Evolutionary conservation across 352 stramenopile species (phyloP), one percentile per base, ranked within the genome.

Genomic region (Phytophthora syringae): DNA sequence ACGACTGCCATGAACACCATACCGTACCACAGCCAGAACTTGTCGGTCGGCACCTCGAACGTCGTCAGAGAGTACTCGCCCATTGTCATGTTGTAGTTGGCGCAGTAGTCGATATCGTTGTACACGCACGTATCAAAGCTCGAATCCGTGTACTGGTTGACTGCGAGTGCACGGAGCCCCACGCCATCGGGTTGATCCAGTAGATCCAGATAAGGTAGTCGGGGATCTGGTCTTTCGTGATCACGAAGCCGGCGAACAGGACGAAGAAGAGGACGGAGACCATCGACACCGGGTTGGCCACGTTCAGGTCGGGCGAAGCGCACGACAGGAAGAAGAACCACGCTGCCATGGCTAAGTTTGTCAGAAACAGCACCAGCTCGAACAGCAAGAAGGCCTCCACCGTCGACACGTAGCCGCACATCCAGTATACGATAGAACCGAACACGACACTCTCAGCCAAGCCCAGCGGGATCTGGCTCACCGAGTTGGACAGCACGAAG

Each of bases 401-500:
- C 0, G 63, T 56, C 1, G 36, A 21, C 12, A 71, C 59, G 30
- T 64, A 81, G 3, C 86, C 89, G 39, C 90, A 86, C 71, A 95
- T 90, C 74, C 82, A 95, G 64, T 96, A 96, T 1, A 95, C 44
- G 39, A 96, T 70, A 1, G 76, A 83, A 6, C 85, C 89, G 67
- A 95, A 95, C 20, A 93, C 49, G 0, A 91, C n/a, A 12, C 64
- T 76, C 63, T 95, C 88, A 21, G 75, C 52, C 0, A 83, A 0
- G 37, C 49, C 49, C 44, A 84, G 21, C 42, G 79, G 68, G 12
- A 86, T 36, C 22, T 79, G 66, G 15, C 48, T 67, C 7, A 77
- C 56, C 0, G 73, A 74, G 15, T 47, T 70, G 0, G 67, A 73
- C 10, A 93, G 50, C 32, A 93, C 76, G 58, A 87, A 96, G 13